Evolutionary conservation across 2,329 filamentous ascomycete genomes (phyloP), one percentile per base, ranked within the genome.

Genomic region (Phialophora macrospora): DNA sequence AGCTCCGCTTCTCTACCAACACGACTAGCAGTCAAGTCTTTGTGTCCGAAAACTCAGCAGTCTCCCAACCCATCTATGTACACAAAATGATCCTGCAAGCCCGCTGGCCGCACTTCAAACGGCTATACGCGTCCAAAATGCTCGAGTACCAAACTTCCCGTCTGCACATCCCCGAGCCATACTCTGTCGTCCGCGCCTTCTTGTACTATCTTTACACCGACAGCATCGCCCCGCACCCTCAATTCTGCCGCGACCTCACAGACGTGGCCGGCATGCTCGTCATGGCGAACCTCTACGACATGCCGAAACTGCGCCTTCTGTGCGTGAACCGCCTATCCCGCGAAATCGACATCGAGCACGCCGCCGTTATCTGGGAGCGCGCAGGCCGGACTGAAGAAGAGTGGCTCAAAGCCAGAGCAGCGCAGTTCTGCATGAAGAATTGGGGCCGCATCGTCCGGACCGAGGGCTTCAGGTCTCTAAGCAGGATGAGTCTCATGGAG

Each of bases 241-340:
- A 89, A 56, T 82, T 83, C 68, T 86, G 85, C 55, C 82, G 86
- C 0, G 82, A 80, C 8, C 86, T 97, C 22, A 87, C 89, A 32
- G 93, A 97, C 72, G 93, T 98, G 14, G 94, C 95, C 0, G 94
- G 95, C 8, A 87, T 99, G 77, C 85, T 99, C 2, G 94, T 99
- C 70, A 96, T 99, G 91, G 93, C 93, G 51, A 97, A 98, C 77
- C 91, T 98, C 55, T 99, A 99, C 80, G 94, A 97, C 75, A 96
- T 99, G 81, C 93, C 93, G 1, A 92, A 95, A 71, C 87, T 99
- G 26, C 90, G 94, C 22, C 85, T 97, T 7, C 84, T 98, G 1
- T 97, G 94, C 76, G 91, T 98, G 62, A 94, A 97, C 75, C 87
- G 95, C 8, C 84, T 99, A 3, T 90, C 91, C 63, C 90, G 92